These are phyloP conservation scores for Datura wrightii DNA, from an alignment of 257 asterid species.

Conservation along the genomic window DNA sequence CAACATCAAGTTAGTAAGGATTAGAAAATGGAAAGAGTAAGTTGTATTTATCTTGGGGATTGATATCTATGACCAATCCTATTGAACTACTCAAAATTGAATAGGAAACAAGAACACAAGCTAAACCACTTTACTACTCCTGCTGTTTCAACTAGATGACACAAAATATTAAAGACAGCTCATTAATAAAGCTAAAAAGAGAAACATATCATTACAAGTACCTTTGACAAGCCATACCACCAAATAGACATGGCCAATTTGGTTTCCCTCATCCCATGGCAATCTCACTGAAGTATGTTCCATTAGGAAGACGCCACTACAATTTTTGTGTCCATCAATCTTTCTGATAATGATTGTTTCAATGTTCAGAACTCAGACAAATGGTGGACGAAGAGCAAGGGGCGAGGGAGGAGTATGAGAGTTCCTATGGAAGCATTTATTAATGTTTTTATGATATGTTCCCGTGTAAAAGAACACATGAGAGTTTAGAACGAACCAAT, in stretches of 20 bases:
- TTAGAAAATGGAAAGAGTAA: not conserved
- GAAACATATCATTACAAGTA: conserved; percentile 29
- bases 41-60: not conserved
- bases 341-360: conserved; percentile 26
- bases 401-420: not conserved
- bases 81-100: conserved; percentile 15
- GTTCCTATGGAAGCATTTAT: not conserved
- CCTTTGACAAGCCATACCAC: conserved; percentile 31
- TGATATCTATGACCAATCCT: conserved; percentile 15
- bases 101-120: conserved; percentile 3
- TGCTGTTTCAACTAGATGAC: conserved; percentile 2
- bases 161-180: not conserved
- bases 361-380: not conserved
- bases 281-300: conserved; percentile 30
- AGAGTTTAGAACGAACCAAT: not conserved
- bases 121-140: conserved; percentile 19
- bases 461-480: not conserved
- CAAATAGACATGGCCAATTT: conserved; percentile 29
- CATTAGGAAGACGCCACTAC: conserved; percentile 26
- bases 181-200: conserved; percentile 19
- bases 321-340: conserved; percentile 29
- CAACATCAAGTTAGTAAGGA: not conserved
- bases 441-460: not conserved
- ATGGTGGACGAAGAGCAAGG: not conserved
- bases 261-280: conserved; percentile 31